Evolutionary conservation across 352 stramenopile species (phyloP), one percentile per base, ranked within the genome.

Genomic region (Peronosclerospora sorghi): DNA sequence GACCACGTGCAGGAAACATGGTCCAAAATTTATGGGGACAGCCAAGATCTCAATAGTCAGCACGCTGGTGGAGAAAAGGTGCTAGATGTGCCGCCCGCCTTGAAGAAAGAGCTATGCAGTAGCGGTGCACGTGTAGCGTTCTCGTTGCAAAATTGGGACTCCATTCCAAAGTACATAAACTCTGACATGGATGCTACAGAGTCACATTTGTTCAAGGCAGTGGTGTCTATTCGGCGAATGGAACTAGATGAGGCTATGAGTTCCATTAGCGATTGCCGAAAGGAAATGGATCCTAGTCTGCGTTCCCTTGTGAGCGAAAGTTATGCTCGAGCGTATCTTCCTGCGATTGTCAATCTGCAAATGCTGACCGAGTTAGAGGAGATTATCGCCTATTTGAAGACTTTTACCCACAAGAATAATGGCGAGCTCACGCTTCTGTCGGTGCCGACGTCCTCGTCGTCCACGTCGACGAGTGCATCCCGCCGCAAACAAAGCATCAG

Each of bases 261-360:
- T 21, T 94, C 84, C 17, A 98, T 99, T 51, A 77, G 96, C 52
- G 61, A 82, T 27, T 96, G 94, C 35, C 85, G 96, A 5, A 88
- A 90, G 44, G 77, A 97, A 12, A 96, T 99, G 76, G 95, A 98
- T 46, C 86, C 84, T 41, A 92, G 88, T n/a, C 89, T 99, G 32
- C 95, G 93, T 2, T 96, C 95, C 18, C 74, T 99, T 23, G 92
- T 99, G 48, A 94, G 90, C 45, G 95, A 99, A 56, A 97, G 82
- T 37, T 99, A 99, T 56, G 84, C 79, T 42, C 84, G 97, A 9
- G 95, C 95, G 9, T 99, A 99, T 56, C 66, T 85, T 41, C 86
- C 83, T 24, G 94, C 89, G 29, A 96, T 99, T 56, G 96, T 99
- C 15, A 96, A 94, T 50, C 76, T 98, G 38, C 96, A 99, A 65